Base-by-base conservation (phyloP, 2,329 filamentous ascomycete genomes). In the Neonectria sp. region DNA sequence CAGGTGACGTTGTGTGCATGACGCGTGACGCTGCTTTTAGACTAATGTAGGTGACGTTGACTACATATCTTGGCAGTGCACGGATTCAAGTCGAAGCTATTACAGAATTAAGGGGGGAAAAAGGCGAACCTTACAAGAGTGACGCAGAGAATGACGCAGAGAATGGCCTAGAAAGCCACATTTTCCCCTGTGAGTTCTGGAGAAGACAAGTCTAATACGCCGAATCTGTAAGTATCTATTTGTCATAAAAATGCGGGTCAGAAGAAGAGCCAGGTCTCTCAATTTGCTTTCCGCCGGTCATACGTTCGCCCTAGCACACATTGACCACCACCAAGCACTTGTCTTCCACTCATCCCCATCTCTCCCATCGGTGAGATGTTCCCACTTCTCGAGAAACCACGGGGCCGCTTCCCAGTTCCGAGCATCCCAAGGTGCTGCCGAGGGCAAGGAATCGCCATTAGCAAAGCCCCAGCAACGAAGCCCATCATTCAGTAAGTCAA, bases 371-470 rank as follows among this genome's bases (percentile, higher is more conserved):
- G 48, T 67, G 0, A 67, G 48, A 40, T 53, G 64, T n/a, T 58
- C 60, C 64, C 59, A 63, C 29, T 67, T 67, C 25, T 59, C 21
- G 11, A 67, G 55, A 13, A 67, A 67, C 64, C 59, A 67, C 7
- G 64, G 64, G n/a, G 64, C 64, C 4, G 64, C 64, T 63, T 67
- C 64, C 64, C 64, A 67, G 31, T 63, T 67, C 29, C 55, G 64
- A 13, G 53, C 60, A 58, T 67, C 64, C 64, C 64, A 63, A 21
- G 61, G 61, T 13, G 48, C 55, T 49, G 29, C 61, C 1, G 61
- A 48, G 4, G 61, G 40, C 55, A 46, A 57, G 40, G 40, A 57
- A 25, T 25, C 55, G 8, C 25, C 40, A 25, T 31, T 33, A 33
- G 21, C 12, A 27, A 52, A 37, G 21, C 59, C 59, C 59, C 51